These are phyloP conservation scores for Flaveria floridana DNA, from an alignment of 140 eudicot genomes.

Conservation along the genomic window DNA sequence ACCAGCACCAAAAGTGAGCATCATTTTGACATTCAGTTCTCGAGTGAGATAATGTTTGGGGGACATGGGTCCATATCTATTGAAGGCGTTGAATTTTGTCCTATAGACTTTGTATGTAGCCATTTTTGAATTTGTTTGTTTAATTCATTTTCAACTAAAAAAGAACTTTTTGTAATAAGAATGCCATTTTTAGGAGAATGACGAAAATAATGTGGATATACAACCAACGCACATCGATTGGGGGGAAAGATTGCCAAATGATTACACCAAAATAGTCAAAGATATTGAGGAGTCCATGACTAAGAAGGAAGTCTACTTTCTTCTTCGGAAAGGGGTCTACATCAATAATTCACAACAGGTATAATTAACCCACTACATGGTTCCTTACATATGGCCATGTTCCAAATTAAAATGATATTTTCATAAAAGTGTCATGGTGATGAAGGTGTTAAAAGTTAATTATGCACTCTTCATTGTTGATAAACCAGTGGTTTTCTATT, in stretches of 20 bases:
- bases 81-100: conserved; percentile 10
- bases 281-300: not conserved
- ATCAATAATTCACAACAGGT: conserved; percentile 5
- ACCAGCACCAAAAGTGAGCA: not conserved
- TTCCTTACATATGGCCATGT: not conserved
- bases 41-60: not conserved
- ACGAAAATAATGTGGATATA: not conserved
- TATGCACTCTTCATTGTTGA: not conserved
- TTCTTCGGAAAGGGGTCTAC: not conserved
- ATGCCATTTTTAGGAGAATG: not conserved
- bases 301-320: not conserved
- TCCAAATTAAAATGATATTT: not conserved
- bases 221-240: not conserved
- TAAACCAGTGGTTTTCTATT: conserved; percentile 12
- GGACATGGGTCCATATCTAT: not conserved
- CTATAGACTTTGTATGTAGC: conserved; percentile 2
- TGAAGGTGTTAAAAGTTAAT: not conserved
- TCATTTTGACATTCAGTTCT: conserved; percentile 1
- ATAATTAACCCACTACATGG: not conserved
- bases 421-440: not conserved
- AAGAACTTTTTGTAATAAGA: no score
- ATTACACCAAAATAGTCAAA: not conserved
- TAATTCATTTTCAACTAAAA: not conserved
- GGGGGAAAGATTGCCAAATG: not conserved
- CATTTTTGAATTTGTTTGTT: no score